A percentile compares a stretch with the other conserved stretches of the same genome.
These are phyloP conservation scores for Fusarium brevicatenulatum DNA, from an alignment of 2,329 filamentous ascomycete species.

Conservation along the genomic window DNA sequence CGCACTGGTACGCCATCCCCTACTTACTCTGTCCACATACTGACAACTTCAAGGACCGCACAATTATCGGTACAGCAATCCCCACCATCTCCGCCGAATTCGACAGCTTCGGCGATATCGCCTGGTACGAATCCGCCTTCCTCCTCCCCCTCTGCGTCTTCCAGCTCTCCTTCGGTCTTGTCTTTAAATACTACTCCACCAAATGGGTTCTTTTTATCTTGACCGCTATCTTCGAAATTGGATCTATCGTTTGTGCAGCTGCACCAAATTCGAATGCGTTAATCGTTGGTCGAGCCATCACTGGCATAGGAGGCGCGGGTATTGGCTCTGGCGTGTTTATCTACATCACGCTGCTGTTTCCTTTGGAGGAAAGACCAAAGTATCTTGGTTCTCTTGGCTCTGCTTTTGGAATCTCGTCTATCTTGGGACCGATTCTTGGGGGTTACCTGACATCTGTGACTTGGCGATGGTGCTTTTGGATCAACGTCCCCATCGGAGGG, in stretches of 20 bases:
- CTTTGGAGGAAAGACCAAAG: slow-evolving; percentile 13
- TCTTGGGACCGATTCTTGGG: slow-evolving; percentile 19
- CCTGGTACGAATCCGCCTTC: slow-evolving; percentile 27
- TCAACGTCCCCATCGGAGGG: slow-evolving; percentile 21
- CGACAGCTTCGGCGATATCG: slow-evolving; percentile 26
- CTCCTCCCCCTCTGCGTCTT: slow-evolving; percentile 26
- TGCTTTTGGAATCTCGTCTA: slow-evolving; percentile 6
- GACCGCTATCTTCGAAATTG: slow-evolving; percentile 9
- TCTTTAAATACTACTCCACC: slow-evolving; percentile 26
- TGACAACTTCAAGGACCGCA: slow-evolving; percentile 9
- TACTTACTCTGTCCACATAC: fast-evolving
- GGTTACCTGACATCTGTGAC: slow-evolving; percentile 16
- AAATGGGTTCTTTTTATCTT: slow-evolving; percentile 23
- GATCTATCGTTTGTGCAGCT: slow-evolving; percentile 11
- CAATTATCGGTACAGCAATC: slow-evolving; percentile 26
- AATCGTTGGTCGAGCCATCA: slow-evolving; percentile 19
- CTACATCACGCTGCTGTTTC: slow-evolving; percentile 16
- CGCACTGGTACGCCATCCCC: neutral
- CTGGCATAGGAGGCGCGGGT: slow-evolving; percentile 21
- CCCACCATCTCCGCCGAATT: slow-evolving; percentile 26
- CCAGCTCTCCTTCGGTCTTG: slow-evolving; percentile 20
- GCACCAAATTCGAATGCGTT: slow-evolving; percentile 16
- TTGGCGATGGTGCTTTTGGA: slow-evolving; percentile 35
- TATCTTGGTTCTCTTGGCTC: neutral
- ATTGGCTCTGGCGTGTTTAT: slow-evolving; percentile 16